Conservation (phyloP, 148 eudicot species). For the Rhododendron vialii region DNA sequence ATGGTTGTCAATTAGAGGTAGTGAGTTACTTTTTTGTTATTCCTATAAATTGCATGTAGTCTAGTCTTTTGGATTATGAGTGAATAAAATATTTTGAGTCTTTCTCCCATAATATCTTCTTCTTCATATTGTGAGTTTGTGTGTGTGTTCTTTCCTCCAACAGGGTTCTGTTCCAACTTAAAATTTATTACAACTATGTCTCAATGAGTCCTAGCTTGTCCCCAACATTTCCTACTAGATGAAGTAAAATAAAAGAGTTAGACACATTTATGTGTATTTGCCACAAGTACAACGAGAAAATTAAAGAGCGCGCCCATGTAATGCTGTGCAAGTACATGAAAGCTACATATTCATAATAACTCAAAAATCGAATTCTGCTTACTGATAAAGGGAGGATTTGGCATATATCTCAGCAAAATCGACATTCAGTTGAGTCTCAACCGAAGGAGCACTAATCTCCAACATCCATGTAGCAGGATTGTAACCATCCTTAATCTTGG, state of each 20-base stretch:
- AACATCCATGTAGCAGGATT: constrained; percentile 93
- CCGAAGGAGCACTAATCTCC: constrained; percentile 45
- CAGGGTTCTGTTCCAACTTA: not conserved
- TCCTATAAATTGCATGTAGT: no score
- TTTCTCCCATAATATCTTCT: no score
- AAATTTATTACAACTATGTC: not conserved
- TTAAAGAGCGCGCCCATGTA: not conserved
- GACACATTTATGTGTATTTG: not conserved
- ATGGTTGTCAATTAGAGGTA: no score
- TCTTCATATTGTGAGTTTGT: no score
- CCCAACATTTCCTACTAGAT: not conserved
- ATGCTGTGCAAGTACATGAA: not conserved
- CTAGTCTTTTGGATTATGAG: no score
- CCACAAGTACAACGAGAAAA: not conserved
- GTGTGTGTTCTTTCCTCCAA: no score
- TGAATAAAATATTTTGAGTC: no score
- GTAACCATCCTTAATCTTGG: constrained; percentile 50
- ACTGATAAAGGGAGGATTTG: constrained; percentile 52
- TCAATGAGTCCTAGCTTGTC: not conserved
- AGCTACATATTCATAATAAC: not conserved
- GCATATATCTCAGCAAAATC: constrained; percentile 58
- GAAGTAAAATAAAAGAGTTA: not conserved
- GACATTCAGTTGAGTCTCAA: constrained; percentile 43
- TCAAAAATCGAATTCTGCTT: constrained; percentile 8
- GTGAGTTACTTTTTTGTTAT: no score